Conservation (phyloP, 768 basidiomycete species). For the Termitomyces titanicus region DNA sequence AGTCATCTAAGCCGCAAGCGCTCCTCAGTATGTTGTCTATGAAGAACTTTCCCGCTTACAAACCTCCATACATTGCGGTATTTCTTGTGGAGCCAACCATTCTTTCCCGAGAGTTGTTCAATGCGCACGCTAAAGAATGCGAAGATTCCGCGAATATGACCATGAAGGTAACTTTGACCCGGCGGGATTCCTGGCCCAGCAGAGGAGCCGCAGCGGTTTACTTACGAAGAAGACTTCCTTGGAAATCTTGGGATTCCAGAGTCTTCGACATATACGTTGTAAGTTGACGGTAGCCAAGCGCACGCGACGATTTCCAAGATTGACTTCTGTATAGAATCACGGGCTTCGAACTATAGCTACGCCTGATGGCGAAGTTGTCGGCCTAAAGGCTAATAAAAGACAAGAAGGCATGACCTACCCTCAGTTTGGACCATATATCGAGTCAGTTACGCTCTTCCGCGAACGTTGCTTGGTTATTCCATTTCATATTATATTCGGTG, state of each 20-base stretch:
- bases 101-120: constrained; percentile 22
- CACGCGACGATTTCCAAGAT: not conserved
- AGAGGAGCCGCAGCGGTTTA: constrained; percentile 23
- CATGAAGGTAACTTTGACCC: constrained; percentile 17
- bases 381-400: constrained; percentile 8
- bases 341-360: constrained; percentile 8
- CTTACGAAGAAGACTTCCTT: constrained; percentile 22
- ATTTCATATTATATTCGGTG: constrained; percentile 16
- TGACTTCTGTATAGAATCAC: constrained; percentile 10
- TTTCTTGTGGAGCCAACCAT: constrained; percentile 32
- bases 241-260: constrained; percentile 27
- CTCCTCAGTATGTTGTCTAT: constrained; percentile 16
- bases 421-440: constrained; percentile 15
- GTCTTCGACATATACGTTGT: constrained; percentile 25
- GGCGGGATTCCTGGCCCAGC: constrained; percentile 23
- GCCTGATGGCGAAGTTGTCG: constrained; percentile 3
- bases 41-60: constrained; percentile 9
- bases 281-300: constrained; percentile 4
- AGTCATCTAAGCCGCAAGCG: not conserved
- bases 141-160: constrained; percentile 13
- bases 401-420: constrained; percentile 18
- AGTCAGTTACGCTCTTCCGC: constrained; percentile 11
- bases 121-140: constrained; percentile 15
- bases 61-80: constrained; percentile 20
- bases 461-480: constrained; percentile 13